Evolutionary conservation across 1,284 basidiomycete species (phyloP), one percentile per base, ranked within the genome.

Genomic region (Tylopilus sp.): DNA sequence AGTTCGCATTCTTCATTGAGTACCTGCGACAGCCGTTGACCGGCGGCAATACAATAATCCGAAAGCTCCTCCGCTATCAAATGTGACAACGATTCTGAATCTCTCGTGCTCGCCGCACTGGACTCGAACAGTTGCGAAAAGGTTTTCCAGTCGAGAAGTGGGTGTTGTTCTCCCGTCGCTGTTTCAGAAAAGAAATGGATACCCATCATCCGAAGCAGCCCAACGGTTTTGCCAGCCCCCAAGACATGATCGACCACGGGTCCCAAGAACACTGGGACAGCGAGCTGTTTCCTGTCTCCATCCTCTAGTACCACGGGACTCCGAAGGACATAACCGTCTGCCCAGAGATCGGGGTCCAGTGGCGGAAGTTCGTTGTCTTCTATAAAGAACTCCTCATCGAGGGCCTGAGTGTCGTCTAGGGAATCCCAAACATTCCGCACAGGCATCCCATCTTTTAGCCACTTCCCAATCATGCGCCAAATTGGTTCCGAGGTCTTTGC

Each of bases 381-480:
- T 46, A 93, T 79, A 66, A 91, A 92, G 68, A 92, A 92, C 61
- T 94, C 91, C 7, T 84, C 81, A 15, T 89, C 79, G 2, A 83
- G 66, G 19, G 73, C 37, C 42, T 30, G 59, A 19, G 50, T 50
- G 21, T 63, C 50, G 15, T 60, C 59, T 13, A 60, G 58, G 12
- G 48, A 37, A 26, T 60, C 71, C 58, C 70, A 69, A 18, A 74
- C 59, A 25, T 60, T 71, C 58, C 70, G 69, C 18, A 75, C 60
- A 3, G 79, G 76, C 81, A 91, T 89, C 1, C 91, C 90, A 53
- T 84, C 74, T 33, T 73, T 74, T 29, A 93, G 68, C 91, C 91
- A 94, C 43, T 72, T 71, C 18, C 82, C 78, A 0, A 89, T 71
- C 78, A 86, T 82, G 1, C 57, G 58, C 91, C 91, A 94, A 4